Evolutionary conservation across 2,329 filamentous ascomycete genomes (phyloP).

Genomic region (Pestalotiopsis sp.): DNA sequence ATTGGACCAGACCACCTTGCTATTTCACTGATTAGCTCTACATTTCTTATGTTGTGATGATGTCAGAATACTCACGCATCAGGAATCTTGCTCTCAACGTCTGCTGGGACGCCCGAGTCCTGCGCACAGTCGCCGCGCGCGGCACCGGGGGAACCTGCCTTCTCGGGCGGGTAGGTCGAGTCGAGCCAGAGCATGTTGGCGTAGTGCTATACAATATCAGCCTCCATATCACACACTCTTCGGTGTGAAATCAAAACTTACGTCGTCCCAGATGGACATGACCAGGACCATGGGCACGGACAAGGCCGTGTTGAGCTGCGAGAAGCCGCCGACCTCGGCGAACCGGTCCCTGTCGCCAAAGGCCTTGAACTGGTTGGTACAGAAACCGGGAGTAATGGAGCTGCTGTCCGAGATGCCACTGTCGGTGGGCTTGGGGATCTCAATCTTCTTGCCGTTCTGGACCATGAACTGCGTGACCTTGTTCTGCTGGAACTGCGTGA

Average conservation of each 20-base stretch:
- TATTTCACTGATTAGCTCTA: too few species aligned
- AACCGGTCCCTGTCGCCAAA: slow-evolving; percentile 58
- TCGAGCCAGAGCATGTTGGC: slow-evolving; percentile 66
- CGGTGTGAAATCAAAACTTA: slow-evolving; percentile 17
- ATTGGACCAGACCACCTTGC: slow-evolving; percentile 11
- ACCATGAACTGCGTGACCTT: slow-evolving; percentile 60
- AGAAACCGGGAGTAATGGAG: neutral
- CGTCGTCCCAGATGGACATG: slow-evolving; percentile 63
- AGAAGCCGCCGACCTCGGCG: slow-evolving; percentile 53
- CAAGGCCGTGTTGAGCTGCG: slow-evolving; percentile 53
- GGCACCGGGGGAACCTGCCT: slow-evolving; percentile 41
- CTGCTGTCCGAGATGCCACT: neutral
- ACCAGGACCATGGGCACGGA: slow-evolving; percentile 63
- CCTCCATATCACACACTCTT: neutral
- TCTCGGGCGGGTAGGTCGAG: slow-evolving; percentile 46
- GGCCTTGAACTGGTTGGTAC: slow-evolving; percentile 27
- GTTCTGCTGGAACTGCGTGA: slow-evolving; percentile 57
- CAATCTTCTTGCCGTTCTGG: slow-evolving; percentile 55
- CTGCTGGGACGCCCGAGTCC: slow-evolving; percentile 46
- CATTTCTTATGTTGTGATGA: too few species aligned
- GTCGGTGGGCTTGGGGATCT: slow-evolving; percentile 1
- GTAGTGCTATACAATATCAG: slow-evolving; percentile 38
- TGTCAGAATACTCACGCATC: slow-evolving; percentile 5
- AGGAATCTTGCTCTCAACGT: slow-evolving; percentile 42
- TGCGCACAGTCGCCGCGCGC: slow-evolving; percentile 51